These are phyloP conservation scores for Akebia trifoliata DNA, from an alignment of 164 flowering plant species.

Conservation along the genomic window DNA sequence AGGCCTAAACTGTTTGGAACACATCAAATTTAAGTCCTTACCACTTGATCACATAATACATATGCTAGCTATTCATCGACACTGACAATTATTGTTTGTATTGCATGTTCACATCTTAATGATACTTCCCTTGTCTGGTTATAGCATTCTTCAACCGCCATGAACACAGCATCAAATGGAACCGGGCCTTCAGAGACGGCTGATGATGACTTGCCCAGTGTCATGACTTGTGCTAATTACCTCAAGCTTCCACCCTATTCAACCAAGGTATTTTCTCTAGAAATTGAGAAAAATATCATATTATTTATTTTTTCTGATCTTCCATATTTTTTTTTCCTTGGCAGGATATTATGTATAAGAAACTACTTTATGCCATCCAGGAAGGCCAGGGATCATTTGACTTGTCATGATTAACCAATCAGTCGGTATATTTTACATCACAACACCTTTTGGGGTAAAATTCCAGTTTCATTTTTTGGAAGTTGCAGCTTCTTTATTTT, in stretches of 20 bases:
- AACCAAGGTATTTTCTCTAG: slow-evolving; percentile 94
- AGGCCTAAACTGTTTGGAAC: too few relatives aligned
- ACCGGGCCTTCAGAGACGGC: slow-evolving; percentile 72
- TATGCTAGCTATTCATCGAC: too few relatives aligned
- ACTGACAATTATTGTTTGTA: too few relatives aligned
- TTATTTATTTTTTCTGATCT: too few relatives aligned
- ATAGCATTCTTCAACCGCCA: slow-evolving; percentile 76
- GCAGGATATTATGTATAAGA: slow-evolving; percentile 98
- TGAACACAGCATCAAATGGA: slow-evolving; percentile 52
- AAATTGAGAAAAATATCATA: neutral
- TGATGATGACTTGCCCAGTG: slow-evolving; percentile 97
- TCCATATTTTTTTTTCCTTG: neutral
- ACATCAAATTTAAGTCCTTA: too few relatives aligned
- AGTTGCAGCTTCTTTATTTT: too few relatives aligned
- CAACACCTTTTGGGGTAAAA: slow-evolving; percentile 9
- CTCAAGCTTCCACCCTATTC: slow-evolving; percentile 98
- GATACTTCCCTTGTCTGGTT: slow-evolving; percentile 7
- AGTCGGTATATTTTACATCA: slow-evolving; percentile 11
- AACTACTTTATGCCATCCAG: slow-evolving; percentile 80
- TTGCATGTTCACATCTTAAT: too few relatives aligned
- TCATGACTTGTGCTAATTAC: slow-evolving; percentile 99
- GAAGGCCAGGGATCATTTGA: slow-evolving; percentile 99
- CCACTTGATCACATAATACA: neutral
- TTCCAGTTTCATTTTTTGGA: slow-evolving; percentile 4
- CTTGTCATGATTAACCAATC: slow-evolving; percentile 65